Base-by-base conservation (phyloP, 1,139 yeast species). In the Kodamaea plutei region DNA sequence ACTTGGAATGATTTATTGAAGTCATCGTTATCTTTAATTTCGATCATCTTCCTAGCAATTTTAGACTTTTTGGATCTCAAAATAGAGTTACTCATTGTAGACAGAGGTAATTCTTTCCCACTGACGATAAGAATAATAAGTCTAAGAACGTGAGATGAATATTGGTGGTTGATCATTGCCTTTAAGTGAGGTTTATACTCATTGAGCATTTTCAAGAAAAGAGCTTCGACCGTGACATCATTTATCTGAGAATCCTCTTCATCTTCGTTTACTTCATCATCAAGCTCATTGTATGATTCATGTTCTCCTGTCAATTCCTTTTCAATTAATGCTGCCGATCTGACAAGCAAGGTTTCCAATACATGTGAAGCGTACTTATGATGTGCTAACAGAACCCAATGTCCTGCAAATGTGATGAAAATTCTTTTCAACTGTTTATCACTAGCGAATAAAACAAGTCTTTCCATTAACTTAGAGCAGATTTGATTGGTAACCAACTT, bases 281-380 rank as follows among this genome's bases (percentile, higher is more conserved):
- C 51, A 39, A 36, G 56, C 22, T 54, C 56, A 17, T 17, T 17
- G 20, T 17, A 17, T 7, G 20, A 17, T 56, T 64, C 50, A 61
- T 51, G 41, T 65, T 58, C 61, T 26, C 51, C 52, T 8, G 58
- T 50, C 26, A 68, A 48, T 38, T 84, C 95, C 43, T 76, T 77
- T 54, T 88, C 96, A 15, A 85, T 71, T 37, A 84, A 56, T 1
- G 87, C 79, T 1, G 96, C 93, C 31, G 76, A 58, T 52, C 93
- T 68, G 18, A 83, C 85, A 23, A 91, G 58, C 29, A 89, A 66
- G 0, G 97, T 85, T 54, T 91, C 98, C 31, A 88, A 68, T 33
- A 93, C 95, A 55, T 91, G 98, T 1, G 97, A 89, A 1, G 96
- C 80, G 54, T 87, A 91, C 52, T 89, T 88, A 50, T 91, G 96